These are phyloP conservation scores for Escovopsis sp. DNA, from an alignment of 2,329 filamentous ascomycete species.

Conservation along the genomic window DNA sequence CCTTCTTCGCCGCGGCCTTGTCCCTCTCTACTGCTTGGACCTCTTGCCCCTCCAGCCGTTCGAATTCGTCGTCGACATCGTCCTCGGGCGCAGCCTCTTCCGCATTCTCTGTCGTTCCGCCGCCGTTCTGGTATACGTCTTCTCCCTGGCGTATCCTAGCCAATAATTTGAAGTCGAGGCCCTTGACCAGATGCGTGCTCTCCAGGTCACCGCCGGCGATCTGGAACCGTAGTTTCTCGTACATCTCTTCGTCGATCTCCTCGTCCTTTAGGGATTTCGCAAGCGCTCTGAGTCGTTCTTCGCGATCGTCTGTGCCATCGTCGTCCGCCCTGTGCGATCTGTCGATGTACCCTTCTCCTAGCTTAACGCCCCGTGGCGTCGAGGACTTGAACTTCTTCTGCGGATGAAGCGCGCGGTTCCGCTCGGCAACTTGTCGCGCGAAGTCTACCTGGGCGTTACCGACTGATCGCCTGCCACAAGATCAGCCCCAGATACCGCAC, in stretches of 20 bases:
- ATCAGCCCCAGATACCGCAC: conserved; percentile 10
- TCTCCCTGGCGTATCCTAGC: conserved; percentile 56
- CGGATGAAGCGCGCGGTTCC: conserved; percentile 39
- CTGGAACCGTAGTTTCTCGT: conserved; percentile 58
- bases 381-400: conserved; percentile 65
- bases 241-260: conserved; percentile 67
- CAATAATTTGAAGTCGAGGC: conserved; percentile 71
- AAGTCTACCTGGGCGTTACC: conserved; percentile 49
- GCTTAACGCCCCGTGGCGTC: conserved; percentile 68
- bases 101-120: conserved; percentile 15
- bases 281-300: conserved; percentile 57
- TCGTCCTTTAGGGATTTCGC: conserved; percentile 72
- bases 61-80: conserved; percentile 51
- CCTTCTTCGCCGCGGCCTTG: conserved; percentile 37
- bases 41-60: conserved; percentile 39
- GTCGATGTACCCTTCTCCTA: conserved; percentile 72
- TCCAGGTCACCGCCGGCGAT: conserved; percentile 70
- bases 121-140: conserved; percentile 38
- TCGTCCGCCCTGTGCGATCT: conserved; percentile 52
- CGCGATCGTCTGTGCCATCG: conserved; percentile 38
- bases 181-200: conserved; percentile 82
- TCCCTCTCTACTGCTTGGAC: conserved; percentile 39
- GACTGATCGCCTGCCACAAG: conserved; percentile 44
- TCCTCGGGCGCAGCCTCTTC: conserved; percentile 14
- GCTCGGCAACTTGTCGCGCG: conserved; percentile 69